Percentiles rank a stretch among this genome's conserved stretches.
phyloP scores from a whole-genome alignment of 495 filamentous ascomycete species.

The Parachaetomium inaequale region DNA sequence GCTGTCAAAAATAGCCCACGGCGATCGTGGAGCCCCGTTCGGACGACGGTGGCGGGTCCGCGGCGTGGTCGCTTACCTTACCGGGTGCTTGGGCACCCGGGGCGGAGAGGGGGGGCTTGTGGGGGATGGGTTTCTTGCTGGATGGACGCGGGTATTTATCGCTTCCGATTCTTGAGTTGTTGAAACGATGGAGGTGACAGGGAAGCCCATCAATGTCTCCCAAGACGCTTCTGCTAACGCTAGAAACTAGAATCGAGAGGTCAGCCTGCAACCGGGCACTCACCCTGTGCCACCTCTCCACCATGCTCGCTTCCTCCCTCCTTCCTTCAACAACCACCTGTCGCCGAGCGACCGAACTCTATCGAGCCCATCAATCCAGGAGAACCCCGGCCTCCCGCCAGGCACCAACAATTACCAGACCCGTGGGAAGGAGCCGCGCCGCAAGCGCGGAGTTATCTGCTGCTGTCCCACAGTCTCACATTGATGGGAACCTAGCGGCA shows the following conservation, averaged over 20 bases:
- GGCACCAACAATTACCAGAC: background rate
- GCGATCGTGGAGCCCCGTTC: background rate
- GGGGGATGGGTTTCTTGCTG: background rate
- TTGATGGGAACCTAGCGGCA: conserved; percentile 1
- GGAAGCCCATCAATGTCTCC: no score
- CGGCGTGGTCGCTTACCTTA: conserved; percentile 5
- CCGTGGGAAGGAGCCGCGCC: background rate
- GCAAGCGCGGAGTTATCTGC: background rate
- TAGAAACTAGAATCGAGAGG: no score
- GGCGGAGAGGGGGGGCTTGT: background rate
- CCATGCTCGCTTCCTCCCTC: background rate
- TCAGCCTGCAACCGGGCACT: no score
- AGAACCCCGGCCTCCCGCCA: background rate
- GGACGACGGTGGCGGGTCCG: background rate
- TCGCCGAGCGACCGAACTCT: background rate
- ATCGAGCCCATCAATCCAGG: background rate
- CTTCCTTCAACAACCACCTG: background rate
- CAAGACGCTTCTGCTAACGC: no score
- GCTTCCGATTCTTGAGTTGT: no score
- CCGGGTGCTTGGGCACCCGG: background rate
- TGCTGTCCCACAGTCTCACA: background rate
- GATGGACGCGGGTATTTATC: no score
- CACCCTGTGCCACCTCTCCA: background rate
- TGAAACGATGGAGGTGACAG: no score
- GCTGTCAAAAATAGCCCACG: conserved; percentile 10